A percentile compares a stretch with the other conserved stretches of the same genome.
Evolutionary conservation across 2,329 filamentous ascomycete genomes (phyloP).

Genomic region (Beauveria sp.): DNA sequence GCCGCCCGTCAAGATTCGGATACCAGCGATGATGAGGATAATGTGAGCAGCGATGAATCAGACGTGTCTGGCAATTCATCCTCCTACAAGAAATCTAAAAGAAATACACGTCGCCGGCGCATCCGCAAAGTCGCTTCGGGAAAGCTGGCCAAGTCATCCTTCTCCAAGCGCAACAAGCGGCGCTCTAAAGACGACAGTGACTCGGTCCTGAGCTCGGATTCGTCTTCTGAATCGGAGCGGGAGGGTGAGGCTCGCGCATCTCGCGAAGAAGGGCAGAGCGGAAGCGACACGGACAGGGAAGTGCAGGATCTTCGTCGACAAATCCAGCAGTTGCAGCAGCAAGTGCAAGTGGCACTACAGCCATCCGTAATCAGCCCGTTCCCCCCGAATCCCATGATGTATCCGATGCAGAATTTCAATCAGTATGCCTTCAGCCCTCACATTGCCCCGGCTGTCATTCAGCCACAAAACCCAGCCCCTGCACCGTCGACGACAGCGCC

Average conservation of each 20-base stretch:
- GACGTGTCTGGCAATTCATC: neutral
- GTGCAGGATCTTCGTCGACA: constrained; percentile 21
- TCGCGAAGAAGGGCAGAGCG: constrained; percentile 15
- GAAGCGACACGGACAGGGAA: constrained; percentile 2
- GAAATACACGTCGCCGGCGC: neutral
- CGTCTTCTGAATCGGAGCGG: constrained; percentile 17
- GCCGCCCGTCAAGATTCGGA: neutral
- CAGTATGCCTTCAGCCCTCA: neutral
- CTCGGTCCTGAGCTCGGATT: constrained; percentile 20
- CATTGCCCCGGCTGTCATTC: neutral
- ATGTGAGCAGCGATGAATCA: constrained; percentile 1
- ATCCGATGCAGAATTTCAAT: neutral
- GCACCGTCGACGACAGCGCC: neutral
- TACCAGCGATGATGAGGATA: constrained; percentile 1
- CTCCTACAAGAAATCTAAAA: neutral
- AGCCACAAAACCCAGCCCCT: neutral
- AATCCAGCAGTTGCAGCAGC: constrained; percentile 22
- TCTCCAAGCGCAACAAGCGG: neutral
- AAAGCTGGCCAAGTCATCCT: constrained; percentile 3
- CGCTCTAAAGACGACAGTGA: constrained; percentile 13
- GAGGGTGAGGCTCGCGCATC: constrained; percentile 15
- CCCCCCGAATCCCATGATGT: neutral
- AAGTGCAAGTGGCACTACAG: constrained; percentile 18
- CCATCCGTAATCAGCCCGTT: constrained; percentile 9
- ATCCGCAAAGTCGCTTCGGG: neutral